Evolutionary conservation across 1,139 yeast species (phyloP).

Genomic region (Oligophagozyma castellii): DNA sequence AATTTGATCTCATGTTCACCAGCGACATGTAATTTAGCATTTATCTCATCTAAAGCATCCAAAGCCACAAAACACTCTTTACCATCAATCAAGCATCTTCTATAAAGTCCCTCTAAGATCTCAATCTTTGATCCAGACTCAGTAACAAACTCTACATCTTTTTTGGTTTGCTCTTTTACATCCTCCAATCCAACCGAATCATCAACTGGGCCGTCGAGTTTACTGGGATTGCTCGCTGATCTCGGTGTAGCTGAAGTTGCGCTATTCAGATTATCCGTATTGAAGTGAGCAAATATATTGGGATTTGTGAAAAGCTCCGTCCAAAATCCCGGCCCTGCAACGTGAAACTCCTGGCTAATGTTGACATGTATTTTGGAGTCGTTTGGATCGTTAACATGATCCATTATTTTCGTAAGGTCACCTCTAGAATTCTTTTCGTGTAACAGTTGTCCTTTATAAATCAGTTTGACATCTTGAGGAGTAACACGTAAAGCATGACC

Average conservation of each 20-base stretch:
- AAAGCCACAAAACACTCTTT: slow-evolving; percentile 11
- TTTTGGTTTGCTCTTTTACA: too few species aligned
- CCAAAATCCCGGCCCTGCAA: slow-evolving; percentile 22
- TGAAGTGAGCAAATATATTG: slow-evolving; percentile 9
- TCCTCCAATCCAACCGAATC: too few species aligned
- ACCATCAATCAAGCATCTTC: slow-evolving; percentile 12
- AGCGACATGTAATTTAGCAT: slow-evolving; percentile 5
- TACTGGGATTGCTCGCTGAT: too few species aligned
- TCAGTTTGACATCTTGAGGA: slow-evolving; percentile 14
- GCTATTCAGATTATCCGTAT: too few species aligned
- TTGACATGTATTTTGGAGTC: slow-evolving; percentile 18
- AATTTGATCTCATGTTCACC: slow-evolving; percentile 5
- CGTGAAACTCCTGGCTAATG: slow-evolving; percentile 13
- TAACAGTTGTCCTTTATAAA: slow-evolving; percentile 18
- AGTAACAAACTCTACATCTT: slow-evolving; percentile 3
- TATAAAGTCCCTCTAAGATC: slow-evolving; percentile 7
- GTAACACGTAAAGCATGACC: slow-evolving; percentile 12
- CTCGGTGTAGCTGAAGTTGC: too few species aligned
- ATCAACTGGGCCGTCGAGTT: too few species aligned
- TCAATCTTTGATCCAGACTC: slow-evolving; percentile 3
- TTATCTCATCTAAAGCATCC: slow-evolving; percentile 6
- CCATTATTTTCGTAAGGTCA: slow-evolving; percentile 11
- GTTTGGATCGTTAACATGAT: slow-evolving; percentile 8
- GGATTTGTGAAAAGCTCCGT: slow-evolving; percentile 14
- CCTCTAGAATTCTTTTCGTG: slow-evolving; percentile 11